Base-by-base conservation (phyloP, 2,329 filamentous ascomycete species). In the Trichoderma citrinoviride region DNA sequence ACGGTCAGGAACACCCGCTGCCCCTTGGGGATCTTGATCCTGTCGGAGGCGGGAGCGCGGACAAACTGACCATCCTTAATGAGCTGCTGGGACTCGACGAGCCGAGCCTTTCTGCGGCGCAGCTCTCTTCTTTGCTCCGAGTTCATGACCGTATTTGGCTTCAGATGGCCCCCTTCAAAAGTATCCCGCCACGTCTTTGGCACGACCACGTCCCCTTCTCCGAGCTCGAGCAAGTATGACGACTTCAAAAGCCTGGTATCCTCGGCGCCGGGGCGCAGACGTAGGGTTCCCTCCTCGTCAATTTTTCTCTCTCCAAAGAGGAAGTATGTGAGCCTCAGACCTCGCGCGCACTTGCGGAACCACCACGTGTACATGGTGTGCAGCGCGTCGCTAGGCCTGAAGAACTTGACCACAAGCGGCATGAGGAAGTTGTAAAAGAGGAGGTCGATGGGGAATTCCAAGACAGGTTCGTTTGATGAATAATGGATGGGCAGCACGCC, bases 351-450 rank as follows among this genome's bases (percentile, higher is more conserved):
- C 71, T 86, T 87, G 70, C 90, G 89, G 79, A 99, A 97, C 92
- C 95, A 99, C 94, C 94, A 98, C 7, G 88, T 89, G 75, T 97
- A 99, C 82, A 97, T 89, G 62, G 84, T 81, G 70, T 96, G 90
- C 3, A 99, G 81, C 0, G 87, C 90, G 73, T 96, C 90, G 58
- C 91, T 92, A 2, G 94, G 93, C 73, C 90, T 91, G 77, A 97
- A 89, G 70, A 92, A 88, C 70, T 87, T 90, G 70, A 98, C 87
- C 14, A 93, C 88, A 55, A 97, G 79, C 0, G 95, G 95, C 82
- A 97, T 95, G 53, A 97, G 81, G 75, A 97, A 96, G 77, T 98
- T 98, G 83, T 97, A 99, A 75, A 98, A 95, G 17, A 99, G 81
- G 2, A 99, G 82, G 73, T 99, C 94, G 67, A 97, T 87, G 0